Evolutionary conservation across 352 stramenopile species (phyloP), one percentile per base, ranked within the genome.

Genomic region (Pythium sp.): DNA sequence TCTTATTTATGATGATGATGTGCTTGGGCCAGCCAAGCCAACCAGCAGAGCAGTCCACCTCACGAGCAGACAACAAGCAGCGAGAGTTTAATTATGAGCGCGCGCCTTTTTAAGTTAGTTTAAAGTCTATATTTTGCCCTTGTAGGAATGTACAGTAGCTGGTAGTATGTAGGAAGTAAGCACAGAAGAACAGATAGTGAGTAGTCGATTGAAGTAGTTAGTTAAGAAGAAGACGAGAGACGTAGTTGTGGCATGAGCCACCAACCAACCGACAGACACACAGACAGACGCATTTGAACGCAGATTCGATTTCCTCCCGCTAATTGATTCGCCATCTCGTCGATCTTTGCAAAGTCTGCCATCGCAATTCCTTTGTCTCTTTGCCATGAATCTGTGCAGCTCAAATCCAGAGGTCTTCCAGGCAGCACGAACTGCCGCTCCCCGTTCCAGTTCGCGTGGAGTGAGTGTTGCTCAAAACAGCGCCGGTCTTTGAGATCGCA

Each of bases 1-100:
- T 80, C 69, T 72, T 84, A 86, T 83, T 84, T 86, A 86, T 74
- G 60, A 57, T 53, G 62, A 58, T 26, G 24, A 60, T 22, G 30
- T 46, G 28, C 54, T 64, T 64, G 73, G 63, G 28, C 47, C 7
- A 60, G 55, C 55, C 4, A 5, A 57, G 49, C n/a, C 9, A 57
- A n/a, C n/a, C 49, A 28, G 14, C 49, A 57, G 49, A 56, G 49
- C 26, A 28, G 26, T 15, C 8, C n/a, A 1, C 38, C 30, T n/a
- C 55, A 12, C 14, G 30, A 32, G 30, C 14, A 36, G 28, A n/a
- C 55, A 61, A 15, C 30, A 20, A n/a, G 53, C 12, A 58, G 36
- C 36, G 36, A 24, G 20, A 49, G 5, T 43, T 11, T 65, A 24
- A 41, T 61, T 57, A 57, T 36, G 18, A 34, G 54, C 28, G 30